These are phyloP conservation scores for Cutaneotrichosporon sp. DNA, from an alignment of 1,284 basidiomycete species.

Conservation along the genomic window DNA sequence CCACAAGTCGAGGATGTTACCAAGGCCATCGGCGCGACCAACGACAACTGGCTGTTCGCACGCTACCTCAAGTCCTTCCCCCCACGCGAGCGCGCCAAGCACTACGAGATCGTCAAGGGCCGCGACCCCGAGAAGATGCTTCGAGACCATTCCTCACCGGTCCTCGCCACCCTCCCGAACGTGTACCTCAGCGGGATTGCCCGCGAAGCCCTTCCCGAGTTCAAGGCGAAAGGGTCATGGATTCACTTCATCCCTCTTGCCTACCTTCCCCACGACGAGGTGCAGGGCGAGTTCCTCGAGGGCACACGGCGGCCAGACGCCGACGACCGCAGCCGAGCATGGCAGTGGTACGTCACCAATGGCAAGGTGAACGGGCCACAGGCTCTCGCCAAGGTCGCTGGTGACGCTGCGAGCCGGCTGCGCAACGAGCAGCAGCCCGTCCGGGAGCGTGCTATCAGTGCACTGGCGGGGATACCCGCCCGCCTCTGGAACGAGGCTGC, in stretches of 20 bases:
- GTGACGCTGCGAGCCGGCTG: neutral
- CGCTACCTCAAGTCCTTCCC: no score
- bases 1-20: neutral
- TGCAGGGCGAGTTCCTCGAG: neutral
- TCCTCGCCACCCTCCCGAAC: no score
- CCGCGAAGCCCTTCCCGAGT: neutral
- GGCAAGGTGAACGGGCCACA: neutral
- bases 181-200: neutral
- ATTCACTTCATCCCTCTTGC: neutral
- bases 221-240: no score
- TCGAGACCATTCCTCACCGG: no score
- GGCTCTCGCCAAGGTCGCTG: neutral
- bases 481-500: neutral
- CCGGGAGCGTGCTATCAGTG: neutral
- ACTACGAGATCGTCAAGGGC: no score
- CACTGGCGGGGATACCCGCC: neutral
- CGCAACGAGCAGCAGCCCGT: slow-evolving; percentile 7
- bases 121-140: no score
- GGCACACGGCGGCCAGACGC: neutral
- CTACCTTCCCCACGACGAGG: neutral
- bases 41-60: no score
- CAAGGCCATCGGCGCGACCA: neutral
- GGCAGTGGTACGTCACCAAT: neutral
- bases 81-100: no score
- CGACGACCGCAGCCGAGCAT: neutral